Evolutionary conservation across 2,329 filamentous ascomycete genomes (phyloP).

Genomic region (Arthrobotrys sphaeroides): DNA sequence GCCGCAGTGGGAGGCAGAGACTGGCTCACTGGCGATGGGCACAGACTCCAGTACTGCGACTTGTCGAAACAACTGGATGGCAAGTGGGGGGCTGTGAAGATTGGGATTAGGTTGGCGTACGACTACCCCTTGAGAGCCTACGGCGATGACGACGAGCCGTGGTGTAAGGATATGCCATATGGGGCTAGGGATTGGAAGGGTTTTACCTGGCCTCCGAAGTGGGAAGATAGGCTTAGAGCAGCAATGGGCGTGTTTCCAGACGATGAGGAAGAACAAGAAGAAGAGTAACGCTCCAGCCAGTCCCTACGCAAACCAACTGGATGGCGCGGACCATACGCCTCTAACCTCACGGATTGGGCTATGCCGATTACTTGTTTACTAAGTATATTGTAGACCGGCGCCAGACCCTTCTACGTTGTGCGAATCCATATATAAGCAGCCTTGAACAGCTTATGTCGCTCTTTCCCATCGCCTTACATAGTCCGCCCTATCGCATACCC

Average conservation of each 20-base stretch:
- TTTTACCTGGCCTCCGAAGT: constrained; percentile 32
- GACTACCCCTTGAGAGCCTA: constrained; percentile 78
- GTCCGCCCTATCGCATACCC: no score
- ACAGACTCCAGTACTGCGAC: constrained; percentile 69
- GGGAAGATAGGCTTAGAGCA: constrained; percentile 15
- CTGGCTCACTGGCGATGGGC: constrained; percentile 59
- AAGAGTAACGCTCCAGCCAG: neutral
- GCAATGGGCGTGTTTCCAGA: neutral
- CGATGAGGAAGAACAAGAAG: neutral
- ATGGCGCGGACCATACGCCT: no score
- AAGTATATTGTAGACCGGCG: no score
- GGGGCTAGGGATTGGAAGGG: constrained; percentile 54
- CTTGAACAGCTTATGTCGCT: no score
- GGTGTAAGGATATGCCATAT: constrained; percentile 63
- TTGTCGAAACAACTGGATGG: constrained; percentile 56
- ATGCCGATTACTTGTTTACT: no score
- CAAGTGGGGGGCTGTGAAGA: constrained; percentile 60
- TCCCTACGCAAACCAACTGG: neutral
- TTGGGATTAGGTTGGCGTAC: constrained; percentile 85
- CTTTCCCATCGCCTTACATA: no score
- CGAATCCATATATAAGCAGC: no score
- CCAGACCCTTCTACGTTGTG: no score
- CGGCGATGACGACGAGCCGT: constrained; percentile 72
- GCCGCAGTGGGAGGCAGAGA: constrained; percentile 31
- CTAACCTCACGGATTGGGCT: no score